Base-by-base conservation (phyloP, 257 asterid genomes). In the Paraleonurus japonicus region DNA sequence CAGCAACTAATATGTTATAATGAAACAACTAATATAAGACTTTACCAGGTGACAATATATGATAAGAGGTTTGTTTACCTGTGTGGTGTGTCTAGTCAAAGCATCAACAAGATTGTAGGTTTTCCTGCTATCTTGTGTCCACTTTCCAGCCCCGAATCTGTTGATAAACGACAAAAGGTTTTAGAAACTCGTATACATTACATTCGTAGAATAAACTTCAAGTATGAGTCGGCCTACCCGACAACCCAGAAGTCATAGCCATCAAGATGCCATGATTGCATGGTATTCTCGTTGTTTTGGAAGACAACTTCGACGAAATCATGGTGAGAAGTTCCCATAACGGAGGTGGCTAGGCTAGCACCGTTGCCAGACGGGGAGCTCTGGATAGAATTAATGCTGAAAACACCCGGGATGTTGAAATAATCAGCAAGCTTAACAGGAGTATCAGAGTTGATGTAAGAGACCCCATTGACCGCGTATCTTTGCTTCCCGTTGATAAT, bases 211-310 rank as follows among this genome's bases (percentile, higher is more conserved):
- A 1, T 35, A 35, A 8, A 35, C 43, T 7, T 4, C 12, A 35
- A 35, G 12, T 35, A 7, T 35, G 2, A 35, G 43, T 35, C 1
- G 23, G 23, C 88, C 10, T 82, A 95, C 97, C 97, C 99, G 0
- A 87, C 95, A 30, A 87, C 95, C 99, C 99, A 95, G 85, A 92
- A 95, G 80, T 95, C 98, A 33, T 95, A 89, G 41, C 99, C 99
- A 67, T 95, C 98, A 20, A 95, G 90, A 83, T 95, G 99, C 99
- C 96, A 86, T 0, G 96, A 81, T 24, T 95, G 97, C 73, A 92
- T 50, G 66, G 78, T 5, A 27, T 69, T 76, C 77, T 89, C 97
- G 5, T 88, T 79, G 76, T 95, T 92, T 70, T 95, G 96, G 71
- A 92, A 82, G 57, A 95, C 85, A 13, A 95, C 76, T 77, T 95